A percentile compares a stretch with the other conserved stretches of the same genome.
These are phyloP conservation scores for Rhynchospora breviuscula DNA, from an alignment of 176 grass and related monocot genomes.

Conservation along the genomic window DNA sequence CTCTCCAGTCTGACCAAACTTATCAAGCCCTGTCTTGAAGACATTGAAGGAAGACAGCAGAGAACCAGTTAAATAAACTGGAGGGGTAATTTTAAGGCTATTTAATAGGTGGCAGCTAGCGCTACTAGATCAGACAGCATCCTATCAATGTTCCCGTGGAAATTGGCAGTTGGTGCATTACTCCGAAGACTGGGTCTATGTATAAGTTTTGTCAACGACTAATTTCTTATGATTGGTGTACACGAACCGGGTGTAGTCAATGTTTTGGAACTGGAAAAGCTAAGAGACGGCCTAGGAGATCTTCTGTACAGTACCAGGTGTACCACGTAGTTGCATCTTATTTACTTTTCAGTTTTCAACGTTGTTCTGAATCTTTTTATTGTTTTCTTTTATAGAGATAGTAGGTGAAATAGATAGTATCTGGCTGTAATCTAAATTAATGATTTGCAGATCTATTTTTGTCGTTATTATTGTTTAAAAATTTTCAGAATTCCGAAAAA, in stretches of 20 bases:
- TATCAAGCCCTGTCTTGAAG: neutral
- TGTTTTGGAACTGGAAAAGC: neutral
- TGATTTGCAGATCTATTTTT: too few relatives aligned
- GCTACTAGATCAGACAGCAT: slow-evolving; percentile 4
- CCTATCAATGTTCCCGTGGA: slow-evolving; percentile 11
- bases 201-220: neutral
- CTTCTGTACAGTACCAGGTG: slow-evolving; percentile 13
- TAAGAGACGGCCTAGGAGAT: neutral
- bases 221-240: neutral
- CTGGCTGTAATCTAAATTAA: neutral
- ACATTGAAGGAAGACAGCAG: neutral
- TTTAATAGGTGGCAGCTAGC: slow-evolving; percentile 6
- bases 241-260: neutral
- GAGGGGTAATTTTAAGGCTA: neutral
- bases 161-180: neutral
- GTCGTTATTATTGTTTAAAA: too few relatives aligned
- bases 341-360: neutral
- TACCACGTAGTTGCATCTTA: neutral
- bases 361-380: neutral
- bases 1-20: neutral
- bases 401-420: neutral
- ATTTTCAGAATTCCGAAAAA: too few relatives aligned
- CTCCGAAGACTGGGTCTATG: neutral
- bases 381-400: neutral
- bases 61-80: neutral